phyloP scores from a whole-genome alignment of 2,329 filamentous ascomycete genomes.

The Sporothrix protearum region DNA sequence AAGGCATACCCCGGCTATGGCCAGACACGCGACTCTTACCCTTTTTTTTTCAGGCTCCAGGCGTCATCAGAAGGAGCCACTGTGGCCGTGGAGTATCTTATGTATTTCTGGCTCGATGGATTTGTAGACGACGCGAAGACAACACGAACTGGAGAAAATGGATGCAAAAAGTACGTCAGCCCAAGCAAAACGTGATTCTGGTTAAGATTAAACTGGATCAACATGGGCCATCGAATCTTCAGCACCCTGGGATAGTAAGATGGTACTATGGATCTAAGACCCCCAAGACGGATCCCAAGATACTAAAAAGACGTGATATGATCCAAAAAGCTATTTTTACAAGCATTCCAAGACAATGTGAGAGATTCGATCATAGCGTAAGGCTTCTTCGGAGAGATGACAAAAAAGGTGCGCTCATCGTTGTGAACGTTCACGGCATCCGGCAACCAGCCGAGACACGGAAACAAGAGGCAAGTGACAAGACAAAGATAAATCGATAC shows the following conservation, averaged over 20 bases:
- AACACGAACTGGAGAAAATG: neutral
- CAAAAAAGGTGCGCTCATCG: neutral
- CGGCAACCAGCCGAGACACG: neutral
- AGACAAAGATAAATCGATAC: neutral
- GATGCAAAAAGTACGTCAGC: neutral
- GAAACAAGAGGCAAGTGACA: neutral
- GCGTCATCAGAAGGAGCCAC: neutral
- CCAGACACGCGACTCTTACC: slow-evolving; percentile 9
- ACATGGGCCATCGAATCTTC: neutral
- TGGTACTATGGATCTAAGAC: neutral
- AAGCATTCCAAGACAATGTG: neutral
- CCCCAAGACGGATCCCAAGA: neutral
- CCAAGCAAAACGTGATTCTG: neutral
- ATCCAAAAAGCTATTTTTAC: neutral
- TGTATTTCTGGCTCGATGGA: neutral
- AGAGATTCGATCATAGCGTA: neutral
- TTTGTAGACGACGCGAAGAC: neutral
- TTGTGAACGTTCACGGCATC: neutral
- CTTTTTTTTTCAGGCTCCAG: neutral
- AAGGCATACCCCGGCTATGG: neutral
- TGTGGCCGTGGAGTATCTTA: neutral
- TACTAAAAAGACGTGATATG: neutral
- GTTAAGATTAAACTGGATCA: neutral
- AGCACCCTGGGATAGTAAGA: neutral
- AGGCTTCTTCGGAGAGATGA: neutral